phyloP scores from a whole-genome alignment of 2,329 filamentous ascomycete genomes.

The Apiospora sp. region DNA sequence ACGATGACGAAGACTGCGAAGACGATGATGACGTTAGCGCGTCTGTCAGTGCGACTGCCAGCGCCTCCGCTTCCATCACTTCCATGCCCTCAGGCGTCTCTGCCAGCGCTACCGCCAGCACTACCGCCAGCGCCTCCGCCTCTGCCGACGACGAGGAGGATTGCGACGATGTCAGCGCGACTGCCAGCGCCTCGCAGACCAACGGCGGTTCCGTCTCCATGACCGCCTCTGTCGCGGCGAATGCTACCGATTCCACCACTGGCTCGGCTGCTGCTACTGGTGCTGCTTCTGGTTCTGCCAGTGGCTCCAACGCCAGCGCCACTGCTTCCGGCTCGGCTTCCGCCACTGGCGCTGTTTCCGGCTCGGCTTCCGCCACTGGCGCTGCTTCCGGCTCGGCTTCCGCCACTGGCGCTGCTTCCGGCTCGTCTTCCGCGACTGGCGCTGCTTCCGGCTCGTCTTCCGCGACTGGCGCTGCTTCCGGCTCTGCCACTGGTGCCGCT shows the following conservation, averaged over 20 bases:
- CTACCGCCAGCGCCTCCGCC: slow-evolving; percentile 19
- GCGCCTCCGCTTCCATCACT: neutral
- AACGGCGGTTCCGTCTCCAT: too few relatives aligned
- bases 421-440: neutral
- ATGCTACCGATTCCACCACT: slow-evolving; percentile 20
- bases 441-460: neutral
- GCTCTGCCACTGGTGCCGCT: too few relatives aligned
- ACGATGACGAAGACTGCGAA: neutral
- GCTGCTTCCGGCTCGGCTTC: neutral
- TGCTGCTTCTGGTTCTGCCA: neutral
- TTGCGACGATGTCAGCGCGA: neutral
- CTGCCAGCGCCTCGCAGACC: slow-evolving; percentile 11
- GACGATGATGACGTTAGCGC: neutral
- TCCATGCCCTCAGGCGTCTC: slow-evolving; percentile 22
- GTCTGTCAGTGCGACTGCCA: neutral
- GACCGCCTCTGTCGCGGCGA: slow-evolving; percentile 8
- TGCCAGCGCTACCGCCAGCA: neutral
- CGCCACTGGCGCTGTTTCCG: neutral
- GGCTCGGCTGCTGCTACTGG: slow-evolving; percentile 14
- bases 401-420: too few relatives aligned
- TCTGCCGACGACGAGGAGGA: slow-evolving; percentile 26
- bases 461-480: too few relatives aligned
- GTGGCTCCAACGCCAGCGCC: neutral
- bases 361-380: slow-evolving; percentile 1
- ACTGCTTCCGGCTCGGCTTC: neutral